phyloP scores from a whole-genome alignment of 768 basidiomycete genomes.

The Suillus tomentosus region DNA sequence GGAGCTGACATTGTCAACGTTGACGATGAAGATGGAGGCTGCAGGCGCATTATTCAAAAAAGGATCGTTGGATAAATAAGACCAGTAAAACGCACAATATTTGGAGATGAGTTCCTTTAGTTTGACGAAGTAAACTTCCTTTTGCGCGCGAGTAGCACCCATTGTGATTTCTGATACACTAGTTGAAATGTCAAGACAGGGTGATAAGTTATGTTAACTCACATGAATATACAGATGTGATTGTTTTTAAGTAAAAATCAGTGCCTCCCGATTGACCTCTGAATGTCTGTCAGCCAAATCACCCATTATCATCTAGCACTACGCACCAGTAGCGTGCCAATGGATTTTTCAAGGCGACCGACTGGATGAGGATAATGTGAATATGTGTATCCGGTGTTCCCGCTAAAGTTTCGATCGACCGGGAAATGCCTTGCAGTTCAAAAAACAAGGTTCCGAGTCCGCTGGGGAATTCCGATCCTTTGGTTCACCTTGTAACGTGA shows the following conservation, averaged over 20 bases:
- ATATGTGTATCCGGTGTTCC: constrained; percentile 10
- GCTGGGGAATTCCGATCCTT: constrained; percentile 19
- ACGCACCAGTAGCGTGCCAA: constrained; percentile 77
- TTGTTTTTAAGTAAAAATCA: constrained; percentile 35
- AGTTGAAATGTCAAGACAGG: not conserved
- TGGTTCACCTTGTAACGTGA: constrained; percentile 2
- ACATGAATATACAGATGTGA: constrained; percentile 27
- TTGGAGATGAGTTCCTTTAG: constrained; percentile 90
- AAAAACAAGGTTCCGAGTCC: constrained; percentile 31
- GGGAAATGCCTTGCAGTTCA: constrained; percentile 32
- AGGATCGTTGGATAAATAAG: not conserved
- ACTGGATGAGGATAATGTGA: constrained; percentile 31
- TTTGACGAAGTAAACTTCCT: constrained; percentile 89
- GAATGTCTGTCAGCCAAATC: constrained; percentile 15
- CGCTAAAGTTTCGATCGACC: constrained; percentile 27
- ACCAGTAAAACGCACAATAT: constrained; percentile 67
- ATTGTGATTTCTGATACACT: constrained; percentile 50
- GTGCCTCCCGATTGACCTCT: constrained; percentile 97
- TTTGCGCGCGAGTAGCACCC: constrained; percentile 91
- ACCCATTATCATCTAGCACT: not conserved
- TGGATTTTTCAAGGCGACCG: constrained; percentile 90
- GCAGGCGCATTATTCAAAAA: constrained; percentile 12
- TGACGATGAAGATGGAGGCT: constrained; percentile 99
- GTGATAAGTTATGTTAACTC: constrained; percentile 19
- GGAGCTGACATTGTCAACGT: constrained; percentile 99